phyloP scores from a whole-genome alignment of 305 asterid species.

The Euphrasia arctica region DNA sequence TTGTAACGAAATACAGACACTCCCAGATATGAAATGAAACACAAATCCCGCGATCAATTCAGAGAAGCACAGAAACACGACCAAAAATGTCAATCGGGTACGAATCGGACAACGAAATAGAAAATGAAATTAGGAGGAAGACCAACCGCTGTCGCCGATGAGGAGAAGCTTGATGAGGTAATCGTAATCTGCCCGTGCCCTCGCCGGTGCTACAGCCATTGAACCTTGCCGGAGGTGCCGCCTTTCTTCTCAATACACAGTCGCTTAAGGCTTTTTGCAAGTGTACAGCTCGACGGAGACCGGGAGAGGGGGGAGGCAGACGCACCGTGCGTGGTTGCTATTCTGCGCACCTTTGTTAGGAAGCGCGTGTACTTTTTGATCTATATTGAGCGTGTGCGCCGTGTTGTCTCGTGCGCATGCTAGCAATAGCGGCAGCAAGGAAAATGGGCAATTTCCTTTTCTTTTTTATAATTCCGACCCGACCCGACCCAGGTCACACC shows the following conservation, averaged over 20 bases:
- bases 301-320: neutral
- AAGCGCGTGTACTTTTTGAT: slow-evolving; percentile 15
- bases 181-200: slow-evolving; percentile 63
- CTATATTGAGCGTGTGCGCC: slow-evolving; percentile 23
- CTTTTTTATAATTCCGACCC: too few relatives aligned
- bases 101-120: neutral
- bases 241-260: neutral
- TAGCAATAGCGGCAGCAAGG: slow-evolving; percentile 23
- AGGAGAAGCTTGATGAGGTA: slow-evolving; percentile 59
- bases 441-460: neutral
- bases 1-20: neutral
- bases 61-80: slow-evolving; percentile 4
- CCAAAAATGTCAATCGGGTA: neutral
- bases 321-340: neutral
- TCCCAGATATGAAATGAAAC: neutral
- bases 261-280: neutral
- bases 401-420: slow-evolving; percentile 28
- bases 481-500: too few relatives aligned
- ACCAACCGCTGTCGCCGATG: slow-evolving; percentile 66
- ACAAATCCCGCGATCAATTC: slow-evolving; percentile 17
- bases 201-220: slow-evolving; percentile 61
- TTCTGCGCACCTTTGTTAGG: neutral
- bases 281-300: neutral
- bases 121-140: slow-evolving; percentile 8
- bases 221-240: slow-evolving; percentile 8